phyloP scores from a whole-genome alignment of 495 filamentous ascomycete genomes.

The Terfezia claveryi region DNA sequence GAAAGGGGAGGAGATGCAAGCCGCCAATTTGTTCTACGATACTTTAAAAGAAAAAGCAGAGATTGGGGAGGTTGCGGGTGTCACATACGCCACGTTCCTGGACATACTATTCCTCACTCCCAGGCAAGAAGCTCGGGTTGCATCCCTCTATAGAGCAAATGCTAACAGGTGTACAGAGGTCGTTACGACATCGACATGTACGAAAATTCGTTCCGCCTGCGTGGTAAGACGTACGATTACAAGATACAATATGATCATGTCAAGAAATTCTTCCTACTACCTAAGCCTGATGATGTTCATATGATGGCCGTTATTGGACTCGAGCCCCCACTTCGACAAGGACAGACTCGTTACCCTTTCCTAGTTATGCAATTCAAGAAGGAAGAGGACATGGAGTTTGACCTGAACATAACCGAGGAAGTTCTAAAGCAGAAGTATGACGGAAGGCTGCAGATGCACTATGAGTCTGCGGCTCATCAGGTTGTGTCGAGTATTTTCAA shows the following conservation, averaged over 20 bases:
- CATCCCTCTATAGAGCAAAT: not conserved
- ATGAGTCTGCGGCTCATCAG: constrained; percentile 75
- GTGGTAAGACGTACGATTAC: constrained; percentile 99
- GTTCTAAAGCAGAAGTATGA: constrained; percentile 66
- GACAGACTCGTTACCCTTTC: constrained; percentile 96
- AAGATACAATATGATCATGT: constrained; percentile 95
- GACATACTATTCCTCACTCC: constrained; percentile 95
- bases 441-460: constrained; percentile 64
- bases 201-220: constrained; percentile 88
- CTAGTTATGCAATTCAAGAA: constrained; percentile 98
- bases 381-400: constrained; percentile 90
- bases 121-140: constrained; percentile 37
- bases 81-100: constrained; percentile 90
- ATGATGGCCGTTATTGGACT: constrained; percentile 86
- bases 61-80: constrained; percentile 93
- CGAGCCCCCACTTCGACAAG: constrained; percentile 88
- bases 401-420: constrained; percentile 90
- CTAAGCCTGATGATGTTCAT: constrained; percentile 91
- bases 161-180: constrained; percentile 41
- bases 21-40: constrained; percentile 88
- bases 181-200: constrained; percentile 99
- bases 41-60: constrained; percentile 97
- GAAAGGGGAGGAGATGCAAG: constrained; percentile 67
- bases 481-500: constrained; percentile 89
- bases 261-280: constrained; percentile 97